Base-by-base conservation (phyloP, 805 yeast species). In the Tetrapisispora phaffii region DNA sequence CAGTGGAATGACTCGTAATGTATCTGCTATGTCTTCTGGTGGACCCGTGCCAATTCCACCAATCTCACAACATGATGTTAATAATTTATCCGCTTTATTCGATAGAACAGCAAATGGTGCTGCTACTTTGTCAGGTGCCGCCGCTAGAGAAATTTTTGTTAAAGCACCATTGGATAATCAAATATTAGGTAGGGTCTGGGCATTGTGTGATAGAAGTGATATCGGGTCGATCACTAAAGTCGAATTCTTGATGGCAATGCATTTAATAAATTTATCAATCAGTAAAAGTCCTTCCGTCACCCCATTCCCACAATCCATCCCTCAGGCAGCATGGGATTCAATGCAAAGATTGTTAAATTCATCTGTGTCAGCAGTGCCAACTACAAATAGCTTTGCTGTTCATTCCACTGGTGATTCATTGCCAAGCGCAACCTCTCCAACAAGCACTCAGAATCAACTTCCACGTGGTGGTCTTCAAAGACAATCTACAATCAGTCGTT, bases 171-270 rank as follows among this genome's bases (percentile, higher is more conserved):
- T 93, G 46, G 87, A 95, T 23, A 82, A 81, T 31, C 75, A 76
- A 22, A 74, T 79, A 1, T 70, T 93, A 49, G 95, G 94, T 46
- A 83, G 81, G 59, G 81, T 93, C 47, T 93, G 98, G 98, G 75
- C 75, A 44, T 70, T 90, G 46, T 93, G 85, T 37, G 98, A 93
- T 61, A 77, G 79, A 49, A 74, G 75, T 44, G 80, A 80, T 53
- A 66, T 75, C 1, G 98, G 98, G 5, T 71, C 76, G 45, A 75
- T 93, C 55, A 72, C 76, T 46, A 76, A 80, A 58, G 73, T 80
- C 15, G 89, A 86, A 60, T 93, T 93, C 56, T 77, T 86, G 38
- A 76, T 90, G 56, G 97, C 97, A 7, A 90, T 93, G 98, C 95
- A 85, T 65, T 73, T 93, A 59, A 86, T 93, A 51, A 97, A 90